A percentile compares a stretch with the other conserved stretches of the same genome.
Conservation (phyloP, 305 asterid species). For the Fraxinus latifolia region DNA sequence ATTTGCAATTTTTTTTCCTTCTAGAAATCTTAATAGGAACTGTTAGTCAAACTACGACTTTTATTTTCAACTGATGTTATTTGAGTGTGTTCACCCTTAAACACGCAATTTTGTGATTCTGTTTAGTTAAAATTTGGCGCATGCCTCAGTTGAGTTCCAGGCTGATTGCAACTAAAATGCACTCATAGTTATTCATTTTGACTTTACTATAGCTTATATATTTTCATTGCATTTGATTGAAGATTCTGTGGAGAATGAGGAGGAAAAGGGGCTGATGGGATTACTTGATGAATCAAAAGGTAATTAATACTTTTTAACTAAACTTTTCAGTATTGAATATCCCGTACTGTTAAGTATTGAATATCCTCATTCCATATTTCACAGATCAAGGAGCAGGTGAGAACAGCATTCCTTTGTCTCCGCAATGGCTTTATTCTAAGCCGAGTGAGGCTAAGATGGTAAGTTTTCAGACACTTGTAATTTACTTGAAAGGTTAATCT, state of each 20-base stretch:
- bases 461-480: conserved; percentile 23
- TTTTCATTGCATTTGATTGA: conserved; percentile 21
- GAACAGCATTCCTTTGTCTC: conserved; percentile 89
- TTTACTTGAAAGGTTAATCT: neutral
- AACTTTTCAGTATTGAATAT: conserved; percentile 11
- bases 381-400: conserved; percentile 74
- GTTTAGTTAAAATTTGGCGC: neutral
- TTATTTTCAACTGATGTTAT: conserved; percentile 4
- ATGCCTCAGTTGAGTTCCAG: neutral
- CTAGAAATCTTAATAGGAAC: neutral
- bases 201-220: neutral
- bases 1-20: neutral
- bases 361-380: conserved; percentile 17
- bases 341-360: conserved; percentile 15
- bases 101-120: conserved; percentile 10
- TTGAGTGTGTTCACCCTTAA: neutral
- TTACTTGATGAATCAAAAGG: conserved; percentile 77
- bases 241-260: conserved; percentile 66
- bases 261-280: conserved; percentile 61
- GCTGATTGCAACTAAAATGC: neutral
- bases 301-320: conserved; percentile 24
- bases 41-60: neutral
- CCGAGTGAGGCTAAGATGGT: conserved; percentile 76
- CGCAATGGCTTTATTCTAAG: conserved; percentile 91
- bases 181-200: neutral